Evolutionary conservation across 1,284 basidiomycete species (phyloP).

Genomic region (Pholiota adiposa): DNA sequence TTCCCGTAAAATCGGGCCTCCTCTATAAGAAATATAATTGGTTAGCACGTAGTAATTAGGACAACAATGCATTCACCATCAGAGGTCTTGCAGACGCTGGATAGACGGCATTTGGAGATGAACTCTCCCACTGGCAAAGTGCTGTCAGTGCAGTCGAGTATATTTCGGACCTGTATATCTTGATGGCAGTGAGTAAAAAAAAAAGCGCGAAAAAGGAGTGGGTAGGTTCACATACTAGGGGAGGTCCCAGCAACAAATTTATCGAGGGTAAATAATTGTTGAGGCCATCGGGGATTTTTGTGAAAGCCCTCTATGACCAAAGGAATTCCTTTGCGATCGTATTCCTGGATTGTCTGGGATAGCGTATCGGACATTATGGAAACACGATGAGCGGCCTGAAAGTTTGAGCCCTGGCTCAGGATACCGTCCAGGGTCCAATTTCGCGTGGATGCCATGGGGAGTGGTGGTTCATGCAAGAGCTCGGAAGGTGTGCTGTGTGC

Average conservation of each 20-base stretch:
- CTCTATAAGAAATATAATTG: slow-evolving; percentile 44
- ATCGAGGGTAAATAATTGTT: slow-evolving; percentile 54
- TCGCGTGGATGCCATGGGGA: slow-evolving; percentile 42
- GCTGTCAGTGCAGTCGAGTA: slow-evolving; percentile 52
- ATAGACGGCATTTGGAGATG: slow-evolving; percentile 42
- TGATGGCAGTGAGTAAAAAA: not conserved
- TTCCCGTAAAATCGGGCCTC: slow-evolving; percentile 70
- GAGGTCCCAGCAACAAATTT: slow-evolving; percentile 41
- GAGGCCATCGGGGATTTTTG: slow-evolving; percentile 54
- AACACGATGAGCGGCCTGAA: slow-evolving; percentile 47
- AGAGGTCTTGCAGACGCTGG: slow-evolving; percentile 33
- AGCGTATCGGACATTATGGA: slow-evolving; percentile 35
- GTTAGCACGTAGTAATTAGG: not conserved
- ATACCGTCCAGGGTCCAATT: slow-evolving; percentile 57
- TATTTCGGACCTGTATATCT: slow-evolving; percentile 61
- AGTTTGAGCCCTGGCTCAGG: slow-evolving; percentile 39
- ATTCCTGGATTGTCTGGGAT: slow-evolving; percentile 38
- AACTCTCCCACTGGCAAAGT: slow-evolving; percentile 50
- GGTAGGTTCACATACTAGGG: not conserved
- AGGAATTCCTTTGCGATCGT: slow-evolving; percentile 58
- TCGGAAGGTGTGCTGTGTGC: not conserved
- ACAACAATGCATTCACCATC: slow-evolving; percentile 39
- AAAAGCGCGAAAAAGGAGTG: not conserved
- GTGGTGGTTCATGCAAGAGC: not conserved
- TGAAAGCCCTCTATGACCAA: slow-evolving; percentile 66